Base-by-base conservation (phyloP, 139 green algal genomes). In the Haematococcus lacustris region DNA sequence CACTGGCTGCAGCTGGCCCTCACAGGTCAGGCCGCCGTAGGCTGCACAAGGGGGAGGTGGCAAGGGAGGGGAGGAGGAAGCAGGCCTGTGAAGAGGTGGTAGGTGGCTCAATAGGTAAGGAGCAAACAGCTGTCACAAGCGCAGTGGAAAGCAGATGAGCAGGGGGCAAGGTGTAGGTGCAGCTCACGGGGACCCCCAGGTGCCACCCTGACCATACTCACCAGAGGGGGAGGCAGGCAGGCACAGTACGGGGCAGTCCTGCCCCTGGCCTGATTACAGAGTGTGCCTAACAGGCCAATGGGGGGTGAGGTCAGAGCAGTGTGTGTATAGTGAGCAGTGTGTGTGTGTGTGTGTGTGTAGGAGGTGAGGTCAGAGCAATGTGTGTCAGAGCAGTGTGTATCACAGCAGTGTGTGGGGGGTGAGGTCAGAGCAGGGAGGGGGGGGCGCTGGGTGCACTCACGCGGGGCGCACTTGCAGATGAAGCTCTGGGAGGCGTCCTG, bases 11-110 rank as follows among this genome's bases (percentile, higher is more conserved):
- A 73, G 25, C 1, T 2, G 33, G 53, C 66, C 73, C 73, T 78
- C 73, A 40, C 66, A 78, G 38, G 65, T n/a, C 28, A 37, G 47
- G 30, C 66, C 73, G 51, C 72, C 72, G 5, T 2, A 68, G 3
- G 21, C 72, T 77, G 50, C 0, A 3, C 0, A 3, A 33, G n/a
- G n/a, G n/a, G n/a, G n/a, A n/a, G n/a, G n/a, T n/a, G n/a, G n/a
- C n/a, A n/a, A n/a, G n/a, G n/a, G n/a, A n/a, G n/a, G n/a, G n/a
- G n/a, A n/a, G n/a, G n/a, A n/a, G n/a, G n/a, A n/a, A n/a, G n/a
- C n/a, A n/a, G n/a, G n/a, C n/a, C n/a, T n/a, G n/a, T n/a, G n/a
- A n/a, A n/a, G n/a, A n/a, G n/a, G n/a, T n/a, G n/a, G n/a, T n/a
- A n/a, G n/a, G n/a, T n/a, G n/a, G n/a, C n/a, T n/a, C n/a, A n/a